Base-by-base conservation (phyloP, 768 basidiomycete species). In the Boletus tylopilopsis region DNA sequence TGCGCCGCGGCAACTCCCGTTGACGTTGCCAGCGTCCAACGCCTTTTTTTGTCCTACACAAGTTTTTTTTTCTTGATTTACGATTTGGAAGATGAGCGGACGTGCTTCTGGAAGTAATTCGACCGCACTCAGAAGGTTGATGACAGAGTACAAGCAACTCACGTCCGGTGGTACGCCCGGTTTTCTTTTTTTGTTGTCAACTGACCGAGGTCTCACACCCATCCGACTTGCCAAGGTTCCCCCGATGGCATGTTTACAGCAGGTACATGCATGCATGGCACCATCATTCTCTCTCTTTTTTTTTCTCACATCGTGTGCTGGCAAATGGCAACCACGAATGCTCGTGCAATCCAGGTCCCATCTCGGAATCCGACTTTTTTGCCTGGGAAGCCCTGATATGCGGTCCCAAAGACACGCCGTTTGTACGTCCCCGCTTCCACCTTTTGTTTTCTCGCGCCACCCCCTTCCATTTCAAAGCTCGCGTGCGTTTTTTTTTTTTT, bases 201-300 rank as follows among this genome's bases (percentile, higher is more conserved):
- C n/a, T 34, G 33, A 34, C 33, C 15, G n/a, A n/a, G n/a, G n/a
- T n/a, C n/a, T n/a, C n/a, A n/a, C 29, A 30, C 29, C 6, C 12
- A 30, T 12, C 6, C 29, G 12, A 30, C 29, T 6, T 30, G 7
- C 27, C 2, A 10, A 51, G 88, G 88, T 56, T 84, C 90, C 15
- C 89, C 90, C 6, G 94, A 97, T 69, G 88, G 85, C 47, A 96
- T 97, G 93, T 96, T 96, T 65, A 95, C 94, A 42, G 94, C 94
- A 52, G 91, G 87, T 79, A 55, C 50, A 49, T 21, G 29, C 13
- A 12, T 30, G 3, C 29, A 13, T 29, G 29, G 29, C 13, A 13
- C 3, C 29, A 30, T 4, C n/a, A n/a, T n/a, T n/a, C n/a, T n/a
- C n/a, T n/a, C n/a, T n/a, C n/a, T n/a, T n/a, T n/a, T n/a, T n/a